Percentiles rank a stretch among this genome's conserved stretches.
phyloP scores from a whole-genome alignment of 2,329 filamentous ascomycete genomes.

The Aureobasidium sp. region DNA sequence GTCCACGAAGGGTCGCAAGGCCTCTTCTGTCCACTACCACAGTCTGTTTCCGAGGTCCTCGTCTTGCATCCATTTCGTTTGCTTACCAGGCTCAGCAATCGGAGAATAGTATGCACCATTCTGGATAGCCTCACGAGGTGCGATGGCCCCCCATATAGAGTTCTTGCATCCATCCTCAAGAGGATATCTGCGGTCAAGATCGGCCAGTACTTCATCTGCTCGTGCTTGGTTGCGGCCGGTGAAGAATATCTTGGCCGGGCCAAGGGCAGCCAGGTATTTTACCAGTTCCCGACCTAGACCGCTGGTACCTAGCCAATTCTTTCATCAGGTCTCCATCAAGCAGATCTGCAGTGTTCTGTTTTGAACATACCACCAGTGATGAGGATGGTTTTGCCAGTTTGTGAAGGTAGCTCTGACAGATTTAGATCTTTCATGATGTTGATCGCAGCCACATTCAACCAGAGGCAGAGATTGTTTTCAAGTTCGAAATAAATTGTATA shows the following conservation, averaged over 20 bases:
- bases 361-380: slow-evolving; percentile 7
- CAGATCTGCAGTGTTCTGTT: too few species aligned
- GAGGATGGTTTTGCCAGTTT: slow-evolving; percentile 12
- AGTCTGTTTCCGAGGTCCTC: slow-evolving; percentile 16
- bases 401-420: background rate
- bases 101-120: slow-evolving; percentile 21
- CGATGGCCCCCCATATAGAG: slow-evolving; percentile 19
- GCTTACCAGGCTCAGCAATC: slow-evolving; percentile 16
- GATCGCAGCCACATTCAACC: background rate
- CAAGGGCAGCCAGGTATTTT: slow-evolving; percentile 32
- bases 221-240: slow-evolving; percentile 34
- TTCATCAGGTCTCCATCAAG: background rate
- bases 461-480: background rate
- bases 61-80: slow-evolving; percentile 12
- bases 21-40: slow-evolving; percentile 22
- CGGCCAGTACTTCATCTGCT: slow-evolving; percentile 30
- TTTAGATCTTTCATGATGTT: background rate
- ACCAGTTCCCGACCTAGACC: slow-evolving; percentile 40
- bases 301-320: slow-evolving; percentile 27
- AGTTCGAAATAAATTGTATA: background rate
- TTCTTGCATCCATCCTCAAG: slow-evolving; percentile 17
- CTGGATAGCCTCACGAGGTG: slow-evolving; percentile 15
- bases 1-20: background rate
- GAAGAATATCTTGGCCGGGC: slow-evolving; percentile 38
- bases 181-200: slow-evolving; percentile 12